Base-by-base conservation (phyloP, 345 rosid species). In the Crucihimalaya himalaica region DNA sequence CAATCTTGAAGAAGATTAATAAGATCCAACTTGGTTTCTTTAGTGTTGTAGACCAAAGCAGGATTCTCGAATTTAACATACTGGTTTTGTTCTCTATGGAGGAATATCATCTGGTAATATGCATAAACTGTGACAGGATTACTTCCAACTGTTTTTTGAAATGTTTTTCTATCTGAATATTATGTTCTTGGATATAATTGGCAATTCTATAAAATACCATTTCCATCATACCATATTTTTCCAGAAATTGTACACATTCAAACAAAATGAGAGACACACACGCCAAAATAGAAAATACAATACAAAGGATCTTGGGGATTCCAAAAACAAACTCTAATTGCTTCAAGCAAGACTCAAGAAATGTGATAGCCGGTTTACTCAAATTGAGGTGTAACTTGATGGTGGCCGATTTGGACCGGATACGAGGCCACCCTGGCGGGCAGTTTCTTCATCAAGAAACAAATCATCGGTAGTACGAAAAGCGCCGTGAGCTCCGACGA, bases 1-100 rank as follows among this genome's bases (percentile, higher is more conserved):
- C 81, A 95, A 95, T 80, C 85, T 95, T 13, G 99, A 92, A 86
- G 99, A 95, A 81, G 97, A 92, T 63, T 94, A 69, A 53, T 46
- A n/a, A 21, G 5, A 29, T 46, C 57, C 70, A 42, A 3, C 59
- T 11, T 21, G 0, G 27, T 40, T 40, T 31, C 15, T 50, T 35
- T 16, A 9, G 3, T n/a, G 53, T 46, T 19, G 18, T 46, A 47
- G 18, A 64, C 55, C 20, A 27, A 42, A 5, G 34, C 34, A 15
- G 2, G 47, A 42, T 50, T 59, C 48, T 59, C 19, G 8, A 46
- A 48, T 23, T 71, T 8, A 16, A 32, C 29, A 7, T 37, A 5
- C 18, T 37, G 61, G 8, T 50, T 37, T 35, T 47, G 39, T 47
- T 71, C 18, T 18, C 25, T 31, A 6, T 40, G 15, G 23, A 48